Evolutionary conservation across 2,329 filamentous ascomycete genomes (phyloP), one percentile per base, ranked within the genome.

Genomic region (Colletotrichum incanum): DNA sequence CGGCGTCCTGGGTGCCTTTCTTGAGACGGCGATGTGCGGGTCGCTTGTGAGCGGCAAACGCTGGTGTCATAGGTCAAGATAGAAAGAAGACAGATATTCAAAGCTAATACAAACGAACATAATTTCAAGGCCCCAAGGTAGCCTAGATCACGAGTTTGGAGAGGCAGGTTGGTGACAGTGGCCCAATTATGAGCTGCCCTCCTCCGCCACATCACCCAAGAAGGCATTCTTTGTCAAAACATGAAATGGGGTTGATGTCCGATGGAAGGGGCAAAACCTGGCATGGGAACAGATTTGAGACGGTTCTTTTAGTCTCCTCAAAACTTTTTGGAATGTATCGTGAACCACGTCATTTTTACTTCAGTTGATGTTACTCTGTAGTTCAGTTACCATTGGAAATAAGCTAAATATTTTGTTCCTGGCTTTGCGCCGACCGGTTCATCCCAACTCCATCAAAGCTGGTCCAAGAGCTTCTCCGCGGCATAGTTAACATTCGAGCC

Each of bases 401-500:
- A 26, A 16, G 49, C 16, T 26, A 18, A 11, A 23, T 18, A 26
- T n/a, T 14, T 26, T 2, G 3, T 26, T 3, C 23, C 23, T 12
- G 23, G 28, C 11, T 20, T 9, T 20, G 34, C 5, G 16, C 16
- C 28, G 9, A 20, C 6, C 3, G 28, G 9, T 37, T 45, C n/a
- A 14, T 39, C n/a, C n/a, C 18, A 28, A 50, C 6, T 5, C 37
- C 55, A 2, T 43, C 77, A 84, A 65, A 84, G 73, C 65, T 80
- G 76, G 41, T 82, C 81, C 20, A 82, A n/a, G 20, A 86, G 67
- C 70, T 81, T 81, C 58, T 78, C 74, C 18, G 78, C 79, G 52
- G 79, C 76, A 37, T 84, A 67, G 65, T 76, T 62, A 43, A 80
- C 75, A 64, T 86, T 86, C 41, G 76, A 76, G 14, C 82, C 81